Base-by-base conservation (phyloP, 2,329 filamentous ascomycete species). In the Pseudogymnoascus sp. region DNA sequence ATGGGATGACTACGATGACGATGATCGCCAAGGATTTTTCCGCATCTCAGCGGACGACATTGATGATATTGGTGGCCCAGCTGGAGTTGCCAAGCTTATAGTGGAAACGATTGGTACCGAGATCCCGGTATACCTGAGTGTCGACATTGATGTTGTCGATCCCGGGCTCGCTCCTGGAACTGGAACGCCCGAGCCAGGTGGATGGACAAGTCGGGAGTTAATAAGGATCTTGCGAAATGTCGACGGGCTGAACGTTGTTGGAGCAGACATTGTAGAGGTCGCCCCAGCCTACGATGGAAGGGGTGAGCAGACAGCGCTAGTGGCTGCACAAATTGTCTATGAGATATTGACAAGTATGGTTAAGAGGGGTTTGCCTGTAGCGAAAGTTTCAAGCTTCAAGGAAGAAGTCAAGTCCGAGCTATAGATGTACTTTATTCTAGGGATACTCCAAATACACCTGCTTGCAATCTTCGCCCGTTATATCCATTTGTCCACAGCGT, bases 181-280 rank as follows among this genome's bases (percentile, higher is more conserved):
- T 0, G 92, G 92, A 1, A 96, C 92, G 0, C 92, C 92, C 0
- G 92, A 96, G 77, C 89, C 91, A 0, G 92, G 92, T 63, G 92
- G 92, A 38, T 96, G 92, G 92, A 94, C 90, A 5, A 95, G 89
- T 19, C 80, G 92, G 60, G 92, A 96, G 78, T 79, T 96, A 68
- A 93, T 96, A 66, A 80, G 89, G 11, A 91, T 96, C 63, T 75
- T 96, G 72, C 80, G 91, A 33, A 91, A 90, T 0, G 83, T 96
- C 43, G 92, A 96, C 77, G 83, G 80, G 0, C 74, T 96, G 72
- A 96, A 96, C 71, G 77, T 96, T 3, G 90, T 96, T 3, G 92
- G 91, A 1, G 92, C 91, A 0, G 92, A 96, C 75, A 84, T 96
- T 59, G 92, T 97, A 4, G 92, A 96, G 79, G 90, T 95, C 7